A percentile compares a stretch with the other conserved stretches of the same genome.
Conservation (phyloP, 1,284 basidiomycete species). For the Ceratobasidium sp. region DNA sequence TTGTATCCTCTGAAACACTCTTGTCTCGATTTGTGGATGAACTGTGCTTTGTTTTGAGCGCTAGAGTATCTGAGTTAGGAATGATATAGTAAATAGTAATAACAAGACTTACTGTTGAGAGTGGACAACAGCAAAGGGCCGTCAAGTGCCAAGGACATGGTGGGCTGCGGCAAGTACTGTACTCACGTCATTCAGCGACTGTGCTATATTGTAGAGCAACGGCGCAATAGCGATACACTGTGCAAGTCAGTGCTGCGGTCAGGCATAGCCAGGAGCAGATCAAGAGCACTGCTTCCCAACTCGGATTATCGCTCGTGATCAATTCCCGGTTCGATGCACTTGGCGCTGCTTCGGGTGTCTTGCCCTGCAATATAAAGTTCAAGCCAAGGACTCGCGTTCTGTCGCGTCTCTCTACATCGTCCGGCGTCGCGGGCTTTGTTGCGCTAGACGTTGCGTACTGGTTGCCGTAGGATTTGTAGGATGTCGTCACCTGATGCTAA, state of each 20-base stretch:
- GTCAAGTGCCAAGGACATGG: constrained; percentile 31
- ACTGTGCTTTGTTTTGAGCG: constrained; percentile 2
- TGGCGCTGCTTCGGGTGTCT: constrained; percentile 35
- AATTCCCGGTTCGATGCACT: constrained; percentile 18
- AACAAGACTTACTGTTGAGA: constrained; percentile 30
- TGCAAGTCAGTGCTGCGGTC: constrained; percentile 17
- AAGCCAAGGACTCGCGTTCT: constrained; percentile 24
- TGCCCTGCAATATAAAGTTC: constrained; percentile 9
- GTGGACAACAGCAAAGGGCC: constrained; percentile 21
- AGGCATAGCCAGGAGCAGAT: constrained; percentile 1
- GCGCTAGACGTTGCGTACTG: not conserved
- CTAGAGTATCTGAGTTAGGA: not conserved
- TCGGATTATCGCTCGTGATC: not conserved
- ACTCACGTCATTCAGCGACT: not conserved
- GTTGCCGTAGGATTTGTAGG: not conserved
- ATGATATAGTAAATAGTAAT: not conserved
- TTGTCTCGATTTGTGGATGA: not conserved
- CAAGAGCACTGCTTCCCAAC: not conserved
- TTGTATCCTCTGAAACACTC: not conserved
- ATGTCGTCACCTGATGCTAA: constrained; percentile 30
- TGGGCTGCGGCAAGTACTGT: not conserved
- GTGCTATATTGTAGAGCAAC: too few relatives aligned
- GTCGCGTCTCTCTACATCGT: constrained; percentile 10
- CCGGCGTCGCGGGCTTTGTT: not conserved
- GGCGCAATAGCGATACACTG: too few relatives aligned